phyloP scores from a whole-genome alignment of 345 rosid genomes.

The Sonneratia alba region DNA sequence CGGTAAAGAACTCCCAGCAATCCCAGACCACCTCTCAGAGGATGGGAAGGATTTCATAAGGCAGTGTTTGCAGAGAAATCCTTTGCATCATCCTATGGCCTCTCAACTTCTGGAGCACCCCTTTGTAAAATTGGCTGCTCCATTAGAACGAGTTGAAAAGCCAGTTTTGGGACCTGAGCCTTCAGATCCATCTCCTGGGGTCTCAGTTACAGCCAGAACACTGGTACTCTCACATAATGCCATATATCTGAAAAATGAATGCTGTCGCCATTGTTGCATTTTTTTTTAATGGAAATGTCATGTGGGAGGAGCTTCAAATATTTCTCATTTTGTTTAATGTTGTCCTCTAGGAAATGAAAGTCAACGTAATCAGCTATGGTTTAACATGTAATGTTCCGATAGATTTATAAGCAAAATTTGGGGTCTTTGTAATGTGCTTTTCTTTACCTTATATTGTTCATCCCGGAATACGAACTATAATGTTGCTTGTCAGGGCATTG shows the following conservation, averaged over 20 bases:
- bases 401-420: neutral
- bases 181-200: constrained; percentile 24
- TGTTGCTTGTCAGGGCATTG: constrained; percentile 30
- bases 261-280: neutral
- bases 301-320: neutral
- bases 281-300: neutral
- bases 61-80: constrained; percentile 57
- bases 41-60: constrained; percentile 60
- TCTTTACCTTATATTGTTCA: neutral
- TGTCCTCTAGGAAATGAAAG: neutral
- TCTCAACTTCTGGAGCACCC: constrained; percentile 46
- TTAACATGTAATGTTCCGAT: neutral
- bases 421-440: neutral
- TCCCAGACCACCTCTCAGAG: constrained; percentile 55
- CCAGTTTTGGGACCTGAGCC: constrained; percentile 26
- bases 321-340: neutral
- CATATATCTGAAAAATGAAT: neutral
- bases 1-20: constrained; percentile 61
- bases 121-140: constrained; percentile 44
- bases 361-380: neutral
- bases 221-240: constrained; percentile 23
- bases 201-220: constrained; percentile 25
- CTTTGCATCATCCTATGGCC: constrained; percentile 47
- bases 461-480: neutral
- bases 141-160: constrained; percentile 55